Percentiles rank a stretch among this genome's conserved stretches.
Conservation (phyloP, 2,329 filamentous ascomycete species). For the Gremmenia infestans region DNA sequence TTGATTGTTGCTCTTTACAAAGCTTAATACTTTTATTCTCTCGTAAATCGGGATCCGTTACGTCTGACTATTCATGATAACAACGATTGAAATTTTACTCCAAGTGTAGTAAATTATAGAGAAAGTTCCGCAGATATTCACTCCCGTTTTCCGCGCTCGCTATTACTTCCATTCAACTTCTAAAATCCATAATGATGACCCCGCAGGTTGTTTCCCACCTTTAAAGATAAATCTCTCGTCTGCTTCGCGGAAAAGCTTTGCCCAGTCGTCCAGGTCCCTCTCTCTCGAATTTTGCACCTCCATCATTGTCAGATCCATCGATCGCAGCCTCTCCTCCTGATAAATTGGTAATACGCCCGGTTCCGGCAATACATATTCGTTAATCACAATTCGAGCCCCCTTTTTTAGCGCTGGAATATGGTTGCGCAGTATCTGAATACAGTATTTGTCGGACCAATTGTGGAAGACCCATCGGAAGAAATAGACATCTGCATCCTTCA, state of each 20-base stretch:
- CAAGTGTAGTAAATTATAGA: too few species aligned
- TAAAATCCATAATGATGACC: conserved; percentile 1
- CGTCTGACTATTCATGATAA: too few species aligned
- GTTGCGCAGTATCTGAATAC: conserved; percentile 1
- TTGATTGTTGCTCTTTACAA: too few species aligned
- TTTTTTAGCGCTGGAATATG: neutral
- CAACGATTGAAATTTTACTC: too few species aligned
- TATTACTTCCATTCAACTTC: neutral
- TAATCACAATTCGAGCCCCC: conserved; percentile 3
- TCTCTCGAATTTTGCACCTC: conserved; percentile 32
- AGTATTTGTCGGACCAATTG: conserved; percentile 2
- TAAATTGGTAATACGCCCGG: neutral
- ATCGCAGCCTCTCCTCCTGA: neutral
- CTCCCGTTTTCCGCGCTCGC: too few species aligned
- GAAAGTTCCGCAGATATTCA: too few species aligned
- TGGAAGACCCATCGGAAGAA: conserved; percentile 8
- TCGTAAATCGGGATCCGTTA: too few species aligned
- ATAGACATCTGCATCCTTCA: conserved; percentile 23
- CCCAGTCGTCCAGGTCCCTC: conserved; percentile 31
- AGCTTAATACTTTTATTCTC: too few species aligned
- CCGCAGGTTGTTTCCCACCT: neutral
- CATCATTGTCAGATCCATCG: conserved; percentile 32
- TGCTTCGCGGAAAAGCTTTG: conserved; percentile 25
- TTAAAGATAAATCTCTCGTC: conserved; percentile 19
- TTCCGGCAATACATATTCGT: conserved; percentile 4